phyloP scores from a whole-genome alignment of 805 yeast genomes.

The Henningerozyma blattae region DNA sequence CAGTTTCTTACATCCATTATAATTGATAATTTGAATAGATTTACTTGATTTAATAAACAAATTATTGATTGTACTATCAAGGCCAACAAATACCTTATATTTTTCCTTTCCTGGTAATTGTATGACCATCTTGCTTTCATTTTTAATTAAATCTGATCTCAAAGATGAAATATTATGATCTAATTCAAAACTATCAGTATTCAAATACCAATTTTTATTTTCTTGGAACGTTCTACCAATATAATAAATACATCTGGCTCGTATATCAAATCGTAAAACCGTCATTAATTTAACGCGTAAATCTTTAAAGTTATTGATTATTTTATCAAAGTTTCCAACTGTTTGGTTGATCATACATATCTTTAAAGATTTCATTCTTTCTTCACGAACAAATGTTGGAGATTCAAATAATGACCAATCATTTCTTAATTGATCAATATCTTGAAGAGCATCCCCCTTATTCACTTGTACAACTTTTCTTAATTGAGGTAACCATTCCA shows the following conservation, averaged over 20 bases:
- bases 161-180: slow-evolving; percentile 18
- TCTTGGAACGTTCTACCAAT: slow-evolving; percentile 17
- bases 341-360: slow-evolving; percentile 13
- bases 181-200: slow-evolving; percentile 21
- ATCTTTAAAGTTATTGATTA: slow-evolving; percentile 9
- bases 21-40: slow-evolving; percentile 15
- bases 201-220: slow-evolving; percentile 19
- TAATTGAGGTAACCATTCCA: slow-evolving; percentile 47
- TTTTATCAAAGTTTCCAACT: slow-evolving; percentile 9
- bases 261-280: slow-evolving; percentile 19
- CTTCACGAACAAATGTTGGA: slow-evolving; percentile 6
- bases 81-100: slow-evolving; percentile 15
- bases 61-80: slow-evolving; percentile 13
- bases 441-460: slow-evolving; percentile 2
- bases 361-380: slow-evolving; percentile 7
- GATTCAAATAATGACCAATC: slow-evolving; percentile 32
- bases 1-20: slow-evolving; percentile 21
- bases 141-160: slow-evolving; percentile 15
- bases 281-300: slow-evolving; percentile 12
- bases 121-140: slow-evolving; percentile 18
- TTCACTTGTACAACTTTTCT: slow-evolving; percentile 27
- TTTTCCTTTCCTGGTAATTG: slow-evolving; percentile 11
- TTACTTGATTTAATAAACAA: slow-evolving; percentile 17
- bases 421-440: slow-evolving; percentile 24
- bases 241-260: slow-evolving; percentile 18